Percentiles rank a stretch among this genome's conserved stretches.
These are phyloP conservation scores for Beauveria sp. DNA, from an alignment of 2,329 filamentous ascomycete species.

Conservation along the genomic window DNA sequence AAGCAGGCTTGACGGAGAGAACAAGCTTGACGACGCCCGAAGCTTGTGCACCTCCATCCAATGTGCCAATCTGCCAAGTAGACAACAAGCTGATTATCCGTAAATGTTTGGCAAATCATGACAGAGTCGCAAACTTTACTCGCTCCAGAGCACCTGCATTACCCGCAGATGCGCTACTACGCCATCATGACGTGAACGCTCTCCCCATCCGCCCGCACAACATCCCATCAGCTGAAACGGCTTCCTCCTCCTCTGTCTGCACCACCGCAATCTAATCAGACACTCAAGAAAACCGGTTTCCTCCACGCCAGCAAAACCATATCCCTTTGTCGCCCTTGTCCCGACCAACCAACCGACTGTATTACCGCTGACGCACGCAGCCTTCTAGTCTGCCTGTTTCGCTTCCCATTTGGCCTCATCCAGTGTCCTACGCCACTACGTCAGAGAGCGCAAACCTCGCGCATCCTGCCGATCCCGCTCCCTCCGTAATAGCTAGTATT, in stretches of 20 bases:
- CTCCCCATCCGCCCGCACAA: not conserved
- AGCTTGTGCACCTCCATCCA: not conserved
- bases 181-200: conserved; percentile 3
- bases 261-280: not conserved
- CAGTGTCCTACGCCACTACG: conserved; percentile 4
- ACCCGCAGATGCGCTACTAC: not conserved
- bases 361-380: not conserved
- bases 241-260: not conserved
- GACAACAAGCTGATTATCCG: not conserved
- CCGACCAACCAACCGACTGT: not conserved
- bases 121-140: not conserved
- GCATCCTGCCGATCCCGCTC: not conserved
- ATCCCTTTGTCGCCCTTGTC: not conserved
- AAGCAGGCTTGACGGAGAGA: not conserved
- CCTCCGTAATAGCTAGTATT: not conserved
- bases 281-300: conserved; percentile 5
- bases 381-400: not conserved
- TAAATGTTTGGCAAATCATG: not conserved
- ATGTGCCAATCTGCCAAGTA: not conserved
- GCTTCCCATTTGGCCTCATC: not conserved
- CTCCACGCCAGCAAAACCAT: not conserved
- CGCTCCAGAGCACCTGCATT: not conserved
- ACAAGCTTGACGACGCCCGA: not conserved
- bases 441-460: not conserved
- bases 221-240: not conserved